A percentile compares a stretch with the other conserved stretches of the same genome.
These are phyloP conservation scores for Tulasnella sp. DNA, from an alignment of 768 basidiomycete species.

Conservation along the genomic window DNA sequence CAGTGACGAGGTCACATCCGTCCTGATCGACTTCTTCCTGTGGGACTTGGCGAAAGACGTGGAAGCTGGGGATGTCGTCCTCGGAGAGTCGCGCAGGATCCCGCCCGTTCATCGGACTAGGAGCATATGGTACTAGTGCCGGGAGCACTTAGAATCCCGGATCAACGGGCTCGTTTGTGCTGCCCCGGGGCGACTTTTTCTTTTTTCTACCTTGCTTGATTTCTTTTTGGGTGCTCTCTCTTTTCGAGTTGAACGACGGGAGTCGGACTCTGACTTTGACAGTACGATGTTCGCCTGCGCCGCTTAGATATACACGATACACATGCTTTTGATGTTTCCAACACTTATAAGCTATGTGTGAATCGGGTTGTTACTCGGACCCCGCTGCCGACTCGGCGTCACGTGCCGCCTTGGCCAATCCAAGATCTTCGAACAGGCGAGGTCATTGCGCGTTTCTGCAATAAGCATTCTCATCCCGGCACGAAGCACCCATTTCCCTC, in stretches of 20 bases:
- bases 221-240: neutral
- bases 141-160: no score
- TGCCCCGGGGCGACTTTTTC: neutral
- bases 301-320: neutral
- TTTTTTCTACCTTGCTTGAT: neutral
- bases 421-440: no score
- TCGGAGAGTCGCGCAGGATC: conserved; percentile 50
- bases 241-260: neutral
- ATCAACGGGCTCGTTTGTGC: neutral
- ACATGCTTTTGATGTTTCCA: no score
- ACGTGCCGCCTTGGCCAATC: no score
- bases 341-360: no score
- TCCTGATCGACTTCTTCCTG: conserved; percentile 84
- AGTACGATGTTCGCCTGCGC: neutral
- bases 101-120: conserved; percentile 71
- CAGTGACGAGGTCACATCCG: conserved; percentile 56
- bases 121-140: conserved; percentile 74
- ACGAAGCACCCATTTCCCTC: no score
- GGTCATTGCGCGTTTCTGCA: no score
- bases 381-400: no score
- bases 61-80: conserved; percentile 55
- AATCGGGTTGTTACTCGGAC: no score
- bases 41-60: conserved; percentile 68
- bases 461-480: no score
- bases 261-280: neutral